These are phyloP conservation scores for Pleurotus tuber-regium DNA, from an alignment of 768 basidiomycete species.

Conservation along the genomic window DNA sequence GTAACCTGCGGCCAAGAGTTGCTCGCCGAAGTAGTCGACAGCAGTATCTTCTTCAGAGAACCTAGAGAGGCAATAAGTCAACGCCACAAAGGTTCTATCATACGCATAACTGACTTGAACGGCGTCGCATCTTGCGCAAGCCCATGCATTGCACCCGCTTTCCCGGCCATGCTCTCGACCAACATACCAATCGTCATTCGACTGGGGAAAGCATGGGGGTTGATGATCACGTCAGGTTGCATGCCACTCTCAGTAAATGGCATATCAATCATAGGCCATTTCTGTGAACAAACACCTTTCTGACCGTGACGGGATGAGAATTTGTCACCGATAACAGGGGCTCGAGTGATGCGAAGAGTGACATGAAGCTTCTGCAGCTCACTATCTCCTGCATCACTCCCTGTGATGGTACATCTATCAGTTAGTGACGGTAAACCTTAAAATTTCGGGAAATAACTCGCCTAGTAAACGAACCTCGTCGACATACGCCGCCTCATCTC, in stretches of 20 bases:
- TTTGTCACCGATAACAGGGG: slow-evolving; percentile 98
- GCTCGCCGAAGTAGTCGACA: slow-evolving; percentile 95
- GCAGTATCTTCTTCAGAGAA: slow-evolving; percentile 98
- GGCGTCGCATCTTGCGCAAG: slow-evolving; percentile 98
- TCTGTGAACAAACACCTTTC: slow-evolving; percentile 99
- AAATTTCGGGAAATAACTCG: slow-evolving; percentile 27
- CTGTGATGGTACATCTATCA: slow-evolving; percentile 37
- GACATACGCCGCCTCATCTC: slow-evolving; percentile 87
- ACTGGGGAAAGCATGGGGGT: slow-evolving; percentile 98
- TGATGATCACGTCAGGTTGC: slow-evolving; percentile 99
- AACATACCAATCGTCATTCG: slow-evolving; percentile 99
- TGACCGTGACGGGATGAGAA: slow-evolving; percentile 99
- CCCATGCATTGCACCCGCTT: slow-evolving; percentile 97
- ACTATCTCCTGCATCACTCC: slow-evolving; percentile 81
- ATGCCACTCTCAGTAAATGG: slow-evolving; percentile 98
- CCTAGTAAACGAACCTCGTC: slow-evolving; percentile 92
- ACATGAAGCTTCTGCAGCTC: slow-evolving; percentile 93
- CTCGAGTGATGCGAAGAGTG: slow-evolving; percentile 88
- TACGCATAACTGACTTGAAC: slow-evolving; percentile 69
- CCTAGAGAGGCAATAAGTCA: slow-evolving; percentile 37
- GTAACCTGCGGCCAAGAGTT: slow-evolving; percentile 90
- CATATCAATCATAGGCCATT: slow-evolving; percentile 98
- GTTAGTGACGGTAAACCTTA: not conserved
- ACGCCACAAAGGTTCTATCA: slow-evolving; percentile 4
- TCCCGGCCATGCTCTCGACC: slow-evolving; percentile 99